Conservation (phyloP, 2,329 filamentous ascomycete genomes). For the Fusarium cicatricum region DNA sequence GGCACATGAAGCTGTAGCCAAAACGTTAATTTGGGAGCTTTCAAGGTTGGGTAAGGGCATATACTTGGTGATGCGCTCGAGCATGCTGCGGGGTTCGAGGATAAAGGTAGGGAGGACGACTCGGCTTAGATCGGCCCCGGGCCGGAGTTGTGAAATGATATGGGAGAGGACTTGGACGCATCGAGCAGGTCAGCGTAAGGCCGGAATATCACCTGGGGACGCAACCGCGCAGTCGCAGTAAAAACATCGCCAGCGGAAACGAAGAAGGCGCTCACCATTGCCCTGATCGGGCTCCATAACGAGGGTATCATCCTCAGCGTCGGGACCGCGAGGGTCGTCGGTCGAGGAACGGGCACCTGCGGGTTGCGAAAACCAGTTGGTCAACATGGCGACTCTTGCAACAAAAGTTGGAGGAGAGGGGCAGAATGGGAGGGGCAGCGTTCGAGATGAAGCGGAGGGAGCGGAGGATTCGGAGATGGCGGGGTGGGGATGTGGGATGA, state of each 20-base stretch:
- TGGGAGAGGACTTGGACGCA: slow-evolving; percentile 80
- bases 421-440: slow-evolving; percentile 22
- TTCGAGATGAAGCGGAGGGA: slow-evolving; percentile 28
- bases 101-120: slow-evolving; percentile 98
- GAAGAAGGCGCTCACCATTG: slow-evolving; percentile 69
- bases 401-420: slow-evolving; percentile 26
- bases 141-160: slow-evolving; percentile 96
- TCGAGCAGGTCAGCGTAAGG: slow-evolving; percentile 25
- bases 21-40: slow-evolving; percentile 15
- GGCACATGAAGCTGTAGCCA: slow-evolving; percentile 89
- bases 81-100: slow-evolving; percentile 95
- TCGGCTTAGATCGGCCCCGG: slow-evolving; percentile 92
- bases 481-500: slow-evolving; percentile 39
- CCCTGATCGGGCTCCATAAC: slow-evolving; percentile 92
- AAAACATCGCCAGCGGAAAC: slow-evolving; percentile 13
- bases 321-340: slow-evolving; percentile 60
- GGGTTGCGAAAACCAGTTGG: slow-evolving; percentile 51
- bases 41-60: slow-evolving; percentile 6
- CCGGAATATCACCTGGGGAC: not conserved
- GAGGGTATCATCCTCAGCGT: slow-evolving; percentile 73
- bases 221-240: slow-evolving; percentile 11
- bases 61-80: slow-evolving; percentile 98
- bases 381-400: slow-evolving; percentile 49
- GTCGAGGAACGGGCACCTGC: slow-evolving; percentile 62
- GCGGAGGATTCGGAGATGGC: slow-evolving; percentile 33